Base-by-base conservation (phyloP, 2,329 filamentous ascomycete genomes). In the Claviceps humidiphila region DNA sequence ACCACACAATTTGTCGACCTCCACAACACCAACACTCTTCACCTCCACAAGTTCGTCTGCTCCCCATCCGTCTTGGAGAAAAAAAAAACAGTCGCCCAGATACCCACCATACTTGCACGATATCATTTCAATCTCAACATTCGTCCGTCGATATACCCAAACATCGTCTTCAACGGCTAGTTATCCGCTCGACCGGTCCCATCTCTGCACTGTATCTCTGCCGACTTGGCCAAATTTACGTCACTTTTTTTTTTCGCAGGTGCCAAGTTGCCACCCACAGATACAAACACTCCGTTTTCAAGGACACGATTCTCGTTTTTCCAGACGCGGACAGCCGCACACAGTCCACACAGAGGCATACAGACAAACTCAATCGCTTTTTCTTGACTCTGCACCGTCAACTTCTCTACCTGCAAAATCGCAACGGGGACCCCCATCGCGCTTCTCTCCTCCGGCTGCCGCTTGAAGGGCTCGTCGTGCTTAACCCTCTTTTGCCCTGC, bases 1-100 rank as follows among this genome's bases (percentile, higher is more conserved):
- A 45, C 26, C 49, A 51, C 42, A 52, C 45, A 49, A 49, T 49
- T 48, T 52, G 39, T 52, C 45, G 13, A 44, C 51, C 45, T 52
- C 38, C 49, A 53, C 52, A 51, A 47, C 52, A 54, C 45, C 52
- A 54, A 4, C 45, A 48, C 41, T 17, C 30, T 34, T 44, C 22
- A 34, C 45, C 34, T 37, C 44, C 45, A 42, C 52, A 39, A 39
- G 44, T 46, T 51, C 52, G 30, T 51, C 52, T 53, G 34, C 39
- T 53, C 49, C 39, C 44, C 22, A 42, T 41, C 41, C 26, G 26
- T 39, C 30, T 37, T 38, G 20, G 41, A 17, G 49, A 40, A n/a
- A 48, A 53, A 50, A 45, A 40, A 22, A 41, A 41, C 20, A 41
- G 22, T 42, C 24, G 26, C n/a, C 39, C 17, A 47, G 47, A 51